Conservation (phyloP, 768 basidiomycete species). For the Boletus reticuloceps region DNA sequence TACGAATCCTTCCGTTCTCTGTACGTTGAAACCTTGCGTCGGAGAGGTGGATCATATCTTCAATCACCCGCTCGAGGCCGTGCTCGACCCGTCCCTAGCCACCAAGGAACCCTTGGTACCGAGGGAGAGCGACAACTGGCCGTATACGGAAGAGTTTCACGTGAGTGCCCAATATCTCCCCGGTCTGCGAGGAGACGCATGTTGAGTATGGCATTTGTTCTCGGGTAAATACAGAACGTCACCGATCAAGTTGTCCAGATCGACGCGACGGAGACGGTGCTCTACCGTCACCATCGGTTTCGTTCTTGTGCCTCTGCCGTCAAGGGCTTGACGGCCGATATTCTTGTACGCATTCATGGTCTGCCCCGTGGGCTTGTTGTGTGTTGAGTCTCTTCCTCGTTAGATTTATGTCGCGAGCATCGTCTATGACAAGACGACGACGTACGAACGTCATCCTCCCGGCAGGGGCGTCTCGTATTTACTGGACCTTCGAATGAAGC, state of each 20-base stretch:
- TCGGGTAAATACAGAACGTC: conserved; percentile 49
- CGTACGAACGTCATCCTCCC: conserved; percentile 58
- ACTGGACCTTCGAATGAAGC: conserved; percentile 24
- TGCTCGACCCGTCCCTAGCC: conserved; percentile 57
- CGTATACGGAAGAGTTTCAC: conserved; percentile 68
- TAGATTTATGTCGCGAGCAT: conserved; percentile 55
- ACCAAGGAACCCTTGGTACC: conserved; percentile 47
- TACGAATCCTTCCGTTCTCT: conserved; percentile 49
- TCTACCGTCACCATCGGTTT: conserved; percentile 84
- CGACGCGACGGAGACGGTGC: conserved; percentile 45
- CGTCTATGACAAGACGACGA: conserved; percentile 50
- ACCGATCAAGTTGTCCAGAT: conserved; percentile 44
- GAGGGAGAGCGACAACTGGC: conserved; percentile 72
- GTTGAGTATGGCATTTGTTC: neutral
- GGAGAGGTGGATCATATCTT: conserved; percentile 81
- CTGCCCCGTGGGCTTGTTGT: neutral
- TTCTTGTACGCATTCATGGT: conserved; percentile 53
- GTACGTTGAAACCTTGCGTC: conserved; percentile 49
- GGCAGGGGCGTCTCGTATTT: conserved; percentile 40
- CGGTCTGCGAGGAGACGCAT: neutral
- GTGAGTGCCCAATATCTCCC: conserved; percentile 55
- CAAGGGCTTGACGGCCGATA: conserved; percentile 82
- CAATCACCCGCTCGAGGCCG: conserved; percentile 70
- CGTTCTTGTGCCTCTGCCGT: conserved; percentile 75
- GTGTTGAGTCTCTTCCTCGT: neutral